Evolutionary conservation across 2,329 filamentous ascomycete species (phyloP).

Genomic region (Aspergillus aculeatinus): DNA sequence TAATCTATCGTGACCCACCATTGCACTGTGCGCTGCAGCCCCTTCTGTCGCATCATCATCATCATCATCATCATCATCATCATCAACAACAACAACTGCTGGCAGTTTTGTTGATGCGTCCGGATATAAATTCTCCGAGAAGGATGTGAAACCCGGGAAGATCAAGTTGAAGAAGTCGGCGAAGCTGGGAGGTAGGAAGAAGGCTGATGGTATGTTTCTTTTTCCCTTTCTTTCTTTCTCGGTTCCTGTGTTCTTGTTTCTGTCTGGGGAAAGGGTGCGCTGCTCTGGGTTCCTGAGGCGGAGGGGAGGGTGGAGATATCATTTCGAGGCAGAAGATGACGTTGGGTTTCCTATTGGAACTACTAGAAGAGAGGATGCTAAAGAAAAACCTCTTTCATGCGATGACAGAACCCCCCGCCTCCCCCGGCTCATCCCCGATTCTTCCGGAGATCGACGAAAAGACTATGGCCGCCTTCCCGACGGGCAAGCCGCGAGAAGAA

Average conservation of each 20-base stretch:
- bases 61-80: constrained; percentile 23
- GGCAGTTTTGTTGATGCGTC: constrained; percentile 46
- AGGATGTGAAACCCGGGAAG: constrained; percentile 45
- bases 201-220: constrained; percentile 30
- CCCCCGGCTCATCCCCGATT: constrained; percentile 42
- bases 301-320: background rate
- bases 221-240: background rate
- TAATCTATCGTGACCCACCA: background rate
- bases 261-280: no score
- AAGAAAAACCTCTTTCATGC: background rate
- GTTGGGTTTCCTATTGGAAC: no score
- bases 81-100: constrained; percentile 15
- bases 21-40: constrained; percentile 16
- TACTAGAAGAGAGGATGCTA: background rate
- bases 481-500: constrained; percentile 77
- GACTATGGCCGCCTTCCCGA: constrained; percentile 75
- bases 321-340: no score
- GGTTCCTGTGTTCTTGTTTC: no score
- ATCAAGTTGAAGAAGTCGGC: constrained; percentile 45
- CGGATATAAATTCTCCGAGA: constrained; percentile 47
- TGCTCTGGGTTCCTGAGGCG: no score
- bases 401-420: constrained; percentile 24
- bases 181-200: constrained; percentile 28
- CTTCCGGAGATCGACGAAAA: constrained; percentile 67
- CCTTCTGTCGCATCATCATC: constrained; percentile 27